Conservation (phyloP, 441 rosid genomes). For the Adansonia gregorii region DNA sequence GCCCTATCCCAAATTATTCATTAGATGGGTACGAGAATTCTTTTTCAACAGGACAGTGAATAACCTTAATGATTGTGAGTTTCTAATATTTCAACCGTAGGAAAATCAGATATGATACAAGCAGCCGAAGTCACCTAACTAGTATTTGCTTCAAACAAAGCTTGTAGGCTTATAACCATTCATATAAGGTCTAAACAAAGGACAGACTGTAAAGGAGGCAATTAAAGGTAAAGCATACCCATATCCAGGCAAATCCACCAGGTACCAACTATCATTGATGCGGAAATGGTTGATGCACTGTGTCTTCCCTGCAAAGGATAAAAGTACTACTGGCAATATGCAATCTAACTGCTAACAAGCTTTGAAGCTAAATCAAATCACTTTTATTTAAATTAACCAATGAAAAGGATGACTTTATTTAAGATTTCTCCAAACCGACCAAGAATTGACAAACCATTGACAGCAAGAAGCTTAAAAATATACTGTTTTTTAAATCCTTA, state of each 20-base stretch:
- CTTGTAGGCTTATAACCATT: background rate
- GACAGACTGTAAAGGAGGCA: background rate
- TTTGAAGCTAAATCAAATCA: background rate
- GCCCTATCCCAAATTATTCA: background rate
- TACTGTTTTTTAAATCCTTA: background rate
- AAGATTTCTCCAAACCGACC: background rate
- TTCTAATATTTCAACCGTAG: background rate
- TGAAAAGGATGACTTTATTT: background rate
- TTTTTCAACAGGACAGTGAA: background rate
- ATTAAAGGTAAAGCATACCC: slow-evolving; percentile 56
- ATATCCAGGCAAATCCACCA: slow-evolving; percentile 97
- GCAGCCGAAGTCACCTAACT: background rate
- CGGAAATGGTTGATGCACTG: slow-evolving; percentile 96
- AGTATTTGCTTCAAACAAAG: background rate
- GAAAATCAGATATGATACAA: background rate
- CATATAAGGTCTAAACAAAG: background rate
- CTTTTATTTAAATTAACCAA: background rate
- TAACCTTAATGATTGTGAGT: background rate
- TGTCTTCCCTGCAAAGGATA: slow-evolving; percentile 69
- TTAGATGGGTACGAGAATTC: background rate
- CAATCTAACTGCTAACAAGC: background rate
- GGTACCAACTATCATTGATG: slow-evolving; percentile 82
- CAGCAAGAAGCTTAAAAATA: background rate
- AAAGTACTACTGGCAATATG: background rate
- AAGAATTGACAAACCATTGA: background rate